Conservation (phyloP, 129 eudicot species). For the Gnaphalium uliginosum region DNA sequence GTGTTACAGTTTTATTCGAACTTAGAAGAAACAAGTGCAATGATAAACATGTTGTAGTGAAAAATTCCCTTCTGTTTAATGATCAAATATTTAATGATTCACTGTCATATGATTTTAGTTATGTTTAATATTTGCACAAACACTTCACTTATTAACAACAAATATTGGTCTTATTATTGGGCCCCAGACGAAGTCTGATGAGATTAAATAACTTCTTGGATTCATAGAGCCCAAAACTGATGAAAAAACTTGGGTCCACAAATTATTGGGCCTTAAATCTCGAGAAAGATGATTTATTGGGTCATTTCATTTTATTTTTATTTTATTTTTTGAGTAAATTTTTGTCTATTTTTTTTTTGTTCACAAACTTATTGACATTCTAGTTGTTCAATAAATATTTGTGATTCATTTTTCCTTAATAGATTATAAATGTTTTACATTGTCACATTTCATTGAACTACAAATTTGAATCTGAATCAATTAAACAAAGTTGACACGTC, state of each 20-base stretch:
- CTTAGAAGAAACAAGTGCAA: slow-evolving; percentile 48
- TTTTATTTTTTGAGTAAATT: no score
- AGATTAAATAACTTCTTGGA: neutral
- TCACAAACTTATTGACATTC: no score
- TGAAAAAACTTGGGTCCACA: neutral
- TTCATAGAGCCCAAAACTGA: neutral
- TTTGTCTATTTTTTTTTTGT: no score
- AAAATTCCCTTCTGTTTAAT: slow-evolving; percentile 30
- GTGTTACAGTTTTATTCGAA: slow-evolving; percentile 61
- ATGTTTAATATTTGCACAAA: neutral
- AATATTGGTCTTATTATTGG: neutral
- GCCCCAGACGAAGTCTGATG: neutral
- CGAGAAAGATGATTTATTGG: no score
- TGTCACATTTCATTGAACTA: no score
- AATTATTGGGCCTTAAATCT: no score
- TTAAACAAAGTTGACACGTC: neutral
- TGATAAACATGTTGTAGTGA: slow-evolving; percentile 11
- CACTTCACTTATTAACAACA: neutral
- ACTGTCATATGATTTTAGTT: neutral
- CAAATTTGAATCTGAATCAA: neutral
- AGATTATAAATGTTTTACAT: no score
- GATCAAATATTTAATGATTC: neutral
- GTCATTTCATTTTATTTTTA: no score
- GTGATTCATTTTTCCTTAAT: no score
- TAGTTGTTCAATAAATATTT: no score